Percentiles rank a stretch among this genome's conserved stretches.
These are phyloP conservation scores for Jaenimonas drosophilae DNA, from an alignment of 208 protist genomes.

Conservation along the genomic window DNA sequence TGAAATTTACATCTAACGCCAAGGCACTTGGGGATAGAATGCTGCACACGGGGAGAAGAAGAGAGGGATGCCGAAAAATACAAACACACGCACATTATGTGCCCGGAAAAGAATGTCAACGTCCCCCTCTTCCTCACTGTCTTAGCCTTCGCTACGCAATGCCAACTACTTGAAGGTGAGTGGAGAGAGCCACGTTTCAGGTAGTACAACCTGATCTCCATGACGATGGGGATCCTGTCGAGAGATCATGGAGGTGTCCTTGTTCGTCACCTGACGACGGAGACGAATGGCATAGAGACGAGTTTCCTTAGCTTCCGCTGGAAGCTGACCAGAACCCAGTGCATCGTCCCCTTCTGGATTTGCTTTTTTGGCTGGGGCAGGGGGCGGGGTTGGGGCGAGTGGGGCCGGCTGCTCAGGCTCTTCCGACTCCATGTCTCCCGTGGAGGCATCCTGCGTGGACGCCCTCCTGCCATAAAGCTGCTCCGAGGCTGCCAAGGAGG, in stretches of 20 bases:
- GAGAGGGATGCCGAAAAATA: neutral
- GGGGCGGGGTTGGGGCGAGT: too few species aligned
- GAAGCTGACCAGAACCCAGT: constrained; percentile 4
- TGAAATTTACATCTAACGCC: too few species aligned
- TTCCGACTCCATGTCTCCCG: neutral
- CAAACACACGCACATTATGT: neutral
- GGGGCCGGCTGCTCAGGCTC: constrained; percentile 2
- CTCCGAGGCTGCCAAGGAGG: neutral
- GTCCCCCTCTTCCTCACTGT: neutral
- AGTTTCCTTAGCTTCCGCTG: constrained; percentile 32
- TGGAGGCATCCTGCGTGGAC: neutral
- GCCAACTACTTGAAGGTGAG: neutral
- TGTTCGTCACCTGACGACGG: constrained; percentile 9
- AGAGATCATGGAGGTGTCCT: constrained; percentile 17
- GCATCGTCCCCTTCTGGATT: neutral
- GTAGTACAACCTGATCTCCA: constrained; percentile 34
- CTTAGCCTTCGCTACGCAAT: neutral
- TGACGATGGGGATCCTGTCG: constrained; percentile 21
- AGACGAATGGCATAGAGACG: constrained; percentile 38
- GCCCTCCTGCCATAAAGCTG: neutral
- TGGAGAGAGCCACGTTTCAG: constrained; percentile 18
- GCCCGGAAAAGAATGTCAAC: too few species aligned
- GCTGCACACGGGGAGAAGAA: too few species aligned
- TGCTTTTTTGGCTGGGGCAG: too few species aligned
- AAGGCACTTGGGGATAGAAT: too few species aligned